phyloP scores from a whole-genome alignment of 371 early-diverging fungal genomes.

The Entomophthora muscae region DNA sequence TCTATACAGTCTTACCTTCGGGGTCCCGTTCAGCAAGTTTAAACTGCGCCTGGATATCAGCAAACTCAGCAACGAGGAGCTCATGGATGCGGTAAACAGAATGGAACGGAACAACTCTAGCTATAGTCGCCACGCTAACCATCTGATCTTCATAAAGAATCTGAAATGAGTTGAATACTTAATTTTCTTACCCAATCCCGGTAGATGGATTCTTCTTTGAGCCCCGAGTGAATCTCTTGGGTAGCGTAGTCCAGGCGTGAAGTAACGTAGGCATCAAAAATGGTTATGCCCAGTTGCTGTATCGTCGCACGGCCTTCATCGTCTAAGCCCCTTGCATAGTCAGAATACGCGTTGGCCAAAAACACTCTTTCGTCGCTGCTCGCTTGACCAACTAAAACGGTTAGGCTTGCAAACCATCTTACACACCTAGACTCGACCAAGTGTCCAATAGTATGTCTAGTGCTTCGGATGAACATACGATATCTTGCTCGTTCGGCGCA shows the following conservation, averaged over 20 bases:
- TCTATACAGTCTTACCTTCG: background rate
- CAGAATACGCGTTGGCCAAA: background rate
- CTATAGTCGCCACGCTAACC: conserved; percentile 33
- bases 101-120: conserved; percentile 33
- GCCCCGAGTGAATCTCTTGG: background rate
- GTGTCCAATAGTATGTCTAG: background rate
- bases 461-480: background rate
- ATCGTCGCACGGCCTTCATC: background rate
- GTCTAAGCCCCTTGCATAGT: background rate
- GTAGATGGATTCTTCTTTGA: background rate
- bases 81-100: conserved; percentile 25
- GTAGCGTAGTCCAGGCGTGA: background rate
- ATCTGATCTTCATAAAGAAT: background rate
- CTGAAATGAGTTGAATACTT: background rate
- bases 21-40: conserved; percentile 8
- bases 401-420: background rate
- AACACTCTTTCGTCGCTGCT: background rate
- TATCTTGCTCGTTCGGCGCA: background rate
- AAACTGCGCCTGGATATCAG: conserved; percentile 22
- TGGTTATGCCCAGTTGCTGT: background rate
- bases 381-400: background rate
- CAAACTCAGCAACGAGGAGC: conserved; percentile 26
- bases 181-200: background rate
- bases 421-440: background rate
- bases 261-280: background rate